phyloP scores from a whole-genome alignment of 176 grass and related monocot genomes.

The Rhipidocladum racemiflorum region DNA sequence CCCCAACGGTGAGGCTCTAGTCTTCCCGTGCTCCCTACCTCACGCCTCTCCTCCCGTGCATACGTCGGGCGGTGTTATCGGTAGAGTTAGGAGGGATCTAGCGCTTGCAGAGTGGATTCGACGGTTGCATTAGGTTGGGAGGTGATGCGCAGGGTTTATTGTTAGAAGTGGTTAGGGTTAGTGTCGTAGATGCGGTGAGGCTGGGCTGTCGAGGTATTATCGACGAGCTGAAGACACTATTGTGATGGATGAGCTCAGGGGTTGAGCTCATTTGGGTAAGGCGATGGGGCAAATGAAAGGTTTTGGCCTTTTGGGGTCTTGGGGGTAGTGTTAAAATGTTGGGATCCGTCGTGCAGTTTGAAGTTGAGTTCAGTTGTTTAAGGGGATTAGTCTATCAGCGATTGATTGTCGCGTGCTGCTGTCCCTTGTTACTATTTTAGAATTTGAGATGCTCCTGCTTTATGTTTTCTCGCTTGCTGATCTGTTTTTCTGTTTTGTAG shows the following conservation, averaged over 20 bases:
- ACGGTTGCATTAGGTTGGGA: not conserved
- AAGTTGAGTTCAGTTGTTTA: not conserved
- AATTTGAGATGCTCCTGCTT: not conserved
- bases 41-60: not conserved
- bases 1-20: conserved; percentile 55
- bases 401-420: too few species aligned
- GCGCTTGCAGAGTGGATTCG: not conserved
- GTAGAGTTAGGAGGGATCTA: not conserved
- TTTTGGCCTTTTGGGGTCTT: not conserved
- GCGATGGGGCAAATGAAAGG: not conserved
- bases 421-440: not conserved
- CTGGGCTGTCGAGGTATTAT: not conserved
- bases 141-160: not conserved
- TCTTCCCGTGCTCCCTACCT: not conserved
- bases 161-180: not conserved
- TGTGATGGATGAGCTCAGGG: not conserved
- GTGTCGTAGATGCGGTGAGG: not conserved
- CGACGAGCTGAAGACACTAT: not conserved
- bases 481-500: conserved; percentile 18
- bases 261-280: not conserved
- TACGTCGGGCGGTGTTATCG: not conserved
- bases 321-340: not conserved
- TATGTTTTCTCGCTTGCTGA: not conserved
- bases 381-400: not conserved
- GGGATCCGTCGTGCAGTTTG: not conserved